Conservation (phyloP, 371 early-diverging fungal species). For the Mortierella polycephala region DNA sequence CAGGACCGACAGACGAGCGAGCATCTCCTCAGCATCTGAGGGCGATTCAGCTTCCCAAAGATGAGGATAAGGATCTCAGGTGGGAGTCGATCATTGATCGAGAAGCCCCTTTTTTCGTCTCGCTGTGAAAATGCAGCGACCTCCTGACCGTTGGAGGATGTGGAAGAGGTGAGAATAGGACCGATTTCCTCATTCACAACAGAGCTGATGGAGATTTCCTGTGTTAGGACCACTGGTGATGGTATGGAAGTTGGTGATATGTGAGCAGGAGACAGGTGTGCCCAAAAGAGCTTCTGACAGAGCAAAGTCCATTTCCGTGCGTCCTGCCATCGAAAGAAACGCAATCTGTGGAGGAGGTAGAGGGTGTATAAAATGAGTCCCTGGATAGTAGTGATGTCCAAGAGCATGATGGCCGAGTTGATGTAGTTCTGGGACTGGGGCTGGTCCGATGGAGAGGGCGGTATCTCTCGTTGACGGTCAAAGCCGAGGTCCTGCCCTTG, state of each 20-base stretch:
- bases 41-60: slow-evolving; percentile 19
- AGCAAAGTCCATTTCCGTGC: not conserved
- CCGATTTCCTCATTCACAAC: too few species aligned
- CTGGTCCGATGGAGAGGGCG: not conserved
- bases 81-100: slow-evolving; percentile 33
- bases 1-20: slow-evolving; percentile 41
- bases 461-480: not conserved
- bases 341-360: slow-evolving; percentile 34
- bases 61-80: slow-evolving; percentile 36
- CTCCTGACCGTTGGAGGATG: too few species aligned
- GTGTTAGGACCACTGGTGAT: too few species aligned
- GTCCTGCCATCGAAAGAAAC: slow-evolving; percentile 29
- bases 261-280: too few species aligned
- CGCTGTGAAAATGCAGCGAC: not conserved
- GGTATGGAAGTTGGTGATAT: not conserved
- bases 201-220: too few species aligned
- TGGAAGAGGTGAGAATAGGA: too few species aligned
- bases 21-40: slow-evolving; percentile 24
- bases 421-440: slow-evolving; percentile 4
- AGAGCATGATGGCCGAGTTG: slow-evolving; percentile 11
- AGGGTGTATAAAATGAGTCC: slow-evolving; percentile 43
- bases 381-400: slow-evolving; percentile 33
- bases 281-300: not conserved
- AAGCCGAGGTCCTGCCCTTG: too few species aligned
- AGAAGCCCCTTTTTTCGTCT: not conserved